Conservation (phyloP, 805 yeast species). For the Lipomyces yamadae region DNA sequence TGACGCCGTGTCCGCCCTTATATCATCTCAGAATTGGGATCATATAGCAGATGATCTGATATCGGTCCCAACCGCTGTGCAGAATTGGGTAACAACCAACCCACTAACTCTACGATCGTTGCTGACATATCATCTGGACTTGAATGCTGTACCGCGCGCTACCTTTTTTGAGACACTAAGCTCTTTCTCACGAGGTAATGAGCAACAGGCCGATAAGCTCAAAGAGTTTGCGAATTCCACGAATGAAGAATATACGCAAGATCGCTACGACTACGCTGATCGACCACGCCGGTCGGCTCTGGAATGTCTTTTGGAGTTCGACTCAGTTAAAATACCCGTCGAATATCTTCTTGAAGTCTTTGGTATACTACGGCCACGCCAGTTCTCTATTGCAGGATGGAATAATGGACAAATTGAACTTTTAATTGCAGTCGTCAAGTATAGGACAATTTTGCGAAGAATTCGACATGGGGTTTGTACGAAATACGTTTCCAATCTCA, state of each 20-base stretch:
- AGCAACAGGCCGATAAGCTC: conserved; percentile 75
- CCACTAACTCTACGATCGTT: conserved; percentile 72
- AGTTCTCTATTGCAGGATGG: conserved; percentile 77
- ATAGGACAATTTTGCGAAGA: conserved; percentile 77
- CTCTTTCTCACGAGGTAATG: conserved; percentile 72
- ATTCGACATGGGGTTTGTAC: conserved; percentile 84
- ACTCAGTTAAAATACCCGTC: conserved; percentile 73
- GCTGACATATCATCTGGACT: conserved; percentile 78
- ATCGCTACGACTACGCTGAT: conserved; percentile 86
- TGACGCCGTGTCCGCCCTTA: conserved; percentile 63
- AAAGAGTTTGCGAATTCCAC: conserved; percentile 72
- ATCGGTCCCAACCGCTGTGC: conserved; percentile 43
- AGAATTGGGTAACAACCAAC: conserved; percentile 58
- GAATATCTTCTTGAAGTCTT: conserved; percentile 75
- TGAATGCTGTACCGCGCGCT: conserved; percentile 80
- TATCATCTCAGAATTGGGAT: conserved; percentile 75
- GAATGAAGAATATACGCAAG: conserved; percentile 64
- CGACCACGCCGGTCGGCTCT: conserved; percentile 86
- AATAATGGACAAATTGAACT: conserved; percentile 56
- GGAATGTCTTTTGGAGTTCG: conserved; percentile 84
- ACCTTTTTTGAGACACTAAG: conserved; percentile 75
- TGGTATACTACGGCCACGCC: conserved; percentile 78
- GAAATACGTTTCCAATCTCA: conserved; percentile 64
- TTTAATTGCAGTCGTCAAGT: conserved; percentile 83
- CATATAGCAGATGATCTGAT: conserved; percentile 68